phyloP scores from a whole-genome alignment of 2,329 filamentous ascomycete species.

The Aspergillus ochraceus region DNA sequence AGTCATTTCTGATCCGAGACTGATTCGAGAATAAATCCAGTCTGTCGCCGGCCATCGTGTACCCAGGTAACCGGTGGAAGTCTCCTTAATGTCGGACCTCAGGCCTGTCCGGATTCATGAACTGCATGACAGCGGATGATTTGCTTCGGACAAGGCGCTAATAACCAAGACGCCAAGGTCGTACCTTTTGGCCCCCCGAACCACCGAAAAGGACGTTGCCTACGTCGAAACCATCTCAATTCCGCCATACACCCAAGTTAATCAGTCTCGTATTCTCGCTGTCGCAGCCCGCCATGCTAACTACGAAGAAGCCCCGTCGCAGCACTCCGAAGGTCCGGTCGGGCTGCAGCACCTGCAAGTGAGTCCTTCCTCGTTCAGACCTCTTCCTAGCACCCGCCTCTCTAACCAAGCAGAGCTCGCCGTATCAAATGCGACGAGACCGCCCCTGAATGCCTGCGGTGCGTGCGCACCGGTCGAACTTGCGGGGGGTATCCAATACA shows the following conservation, averaged over 20 bases:
- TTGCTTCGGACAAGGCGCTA: no score
- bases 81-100: no score
- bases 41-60: no score
- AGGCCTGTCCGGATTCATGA: no score
- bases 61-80: no score
- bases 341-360: slow-evolving; percentile 22
- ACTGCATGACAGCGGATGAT: no score
- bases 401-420: slow-evolving; percentile 15
- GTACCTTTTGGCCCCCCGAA: neutral
- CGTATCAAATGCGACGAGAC: slow-evolving; percentile 30
- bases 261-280: no score
- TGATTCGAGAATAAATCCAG: no score
- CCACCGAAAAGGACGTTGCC: neutral
- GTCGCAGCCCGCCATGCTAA: neutral
- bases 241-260: neutral
- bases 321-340: slow-evolving; percentile 19
- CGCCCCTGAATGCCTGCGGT: slow-evolving; percentile 23
- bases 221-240: neutral
- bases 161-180: no score
- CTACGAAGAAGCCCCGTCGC: slow-evolving; percentile 1
- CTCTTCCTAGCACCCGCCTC: neutral
- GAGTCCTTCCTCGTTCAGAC: neutral
- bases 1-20: no score
- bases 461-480: slow-evolving; percentile 20
- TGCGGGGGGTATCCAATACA: slow-evolving; percentile 22